Conservation (phyloP, 176 grass and related monocot genomes). For the Guadua angustifolia region DNA sequence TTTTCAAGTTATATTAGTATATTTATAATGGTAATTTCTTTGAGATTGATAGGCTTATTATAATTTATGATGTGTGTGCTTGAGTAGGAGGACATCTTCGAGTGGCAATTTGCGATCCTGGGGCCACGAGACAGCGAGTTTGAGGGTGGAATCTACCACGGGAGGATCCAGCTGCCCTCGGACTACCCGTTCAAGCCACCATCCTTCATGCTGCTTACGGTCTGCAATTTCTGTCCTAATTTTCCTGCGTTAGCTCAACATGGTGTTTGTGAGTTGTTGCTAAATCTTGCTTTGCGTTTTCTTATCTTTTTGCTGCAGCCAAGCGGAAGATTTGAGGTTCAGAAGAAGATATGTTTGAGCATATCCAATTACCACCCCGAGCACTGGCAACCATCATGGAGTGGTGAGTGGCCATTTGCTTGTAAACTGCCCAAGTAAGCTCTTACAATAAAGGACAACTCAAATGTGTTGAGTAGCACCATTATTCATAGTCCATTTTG, state of each 20-base stretch:
- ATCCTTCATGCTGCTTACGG: conserved; percentile 93
- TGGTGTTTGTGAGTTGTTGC: conserved; percentile 13
- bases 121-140: conserved; percentile 90
- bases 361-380: conserved; percentile 99
- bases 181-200: conserved; percentile 98
- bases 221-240: conserved; percentile 36
- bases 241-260: neutral
- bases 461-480: conserved; percentile 14
- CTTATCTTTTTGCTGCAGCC: conserved; percentile 62
- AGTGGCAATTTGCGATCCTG: conserved; percentile 98
- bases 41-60: neutral
- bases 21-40: neutral
- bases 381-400: conserved; percentile 99
- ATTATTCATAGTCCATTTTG: conserved; percentile 43
- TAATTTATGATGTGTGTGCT: neutral
- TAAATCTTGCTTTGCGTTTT: neutral
- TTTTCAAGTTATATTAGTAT: neutral
- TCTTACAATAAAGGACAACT: neutral
- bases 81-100: conserved; percentile 90
- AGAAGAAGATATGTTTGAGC: conserved; percentile 99
- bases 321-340: conserved; percentile 94
- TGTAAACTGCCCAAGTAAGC: conserved; percentile 1
- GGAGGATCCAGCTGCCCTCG: conserved; percentile 87
- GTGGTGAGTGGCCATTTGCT: conserved; percentile 60
- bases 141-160: conserved; percentile 97